phyloP scores from a whole-genome alignment of 2,329 filamentous ascomycete species.

The Clonostachys solani region DNA sequence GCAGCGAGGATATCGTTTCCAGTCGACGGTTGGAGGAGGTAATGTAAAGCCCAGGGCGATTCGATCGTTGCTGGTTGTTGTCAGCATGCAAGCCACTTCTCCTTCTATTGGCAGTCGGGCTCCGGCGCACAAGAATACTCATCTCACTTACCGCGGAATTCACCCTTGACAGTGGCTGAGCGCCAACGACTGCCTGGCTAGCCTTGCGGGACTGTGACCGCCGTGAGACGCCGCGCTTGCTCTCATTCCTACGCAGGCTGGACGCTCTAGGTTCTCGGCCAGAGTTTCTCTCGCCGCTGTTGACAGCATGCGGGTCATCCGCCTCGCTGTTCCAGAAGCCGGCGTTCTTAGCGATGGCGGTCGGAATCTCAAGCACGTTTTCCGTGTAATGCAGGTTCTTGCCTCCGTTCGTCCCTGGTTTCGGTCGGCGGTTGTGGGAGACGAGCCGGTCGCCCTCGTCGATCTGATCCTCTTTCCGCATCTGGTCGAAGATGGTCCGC shows the following conservation, averaged over 20 bases:
- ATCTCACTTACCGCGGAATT: slow-evolving; percentile 37
- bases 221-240: slow-evolving; percentile 41
- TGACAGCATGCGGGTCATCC: slow-evolving; percentile 40
- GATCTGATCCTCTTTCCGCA: slow-evolving; percentile 80
- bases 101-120: slow-evolving; percentile 5
- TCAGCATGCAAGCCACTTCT: slow-evolving; percentile 17
- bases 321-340: slow-evolving; percentile 74
- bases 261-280: slow-evolving; percentile 46
- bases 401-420: slow-evolving; percentile 69
- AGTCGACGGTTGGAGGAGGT: slow-evolving; percentile 51
- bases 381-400: slow-evolving; percentile 92
- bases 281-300: slow-evolving; percentile 35
- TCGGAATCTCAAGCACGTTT: slow-evolving; percentile 73
- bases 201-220: slow-evolving; percentile 56
- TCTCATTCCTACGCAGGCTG: slow-evolving; percentile 45
- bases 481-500: slow-evolving; percentile 83
- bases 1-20: slow-evolving; percentile 65
- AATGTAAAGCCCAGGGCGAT: slow-evolving; percentile 46
- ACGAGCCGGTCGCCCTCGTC: slow-evolving; percentile 91
- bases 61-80: slow-evolving; percentile 24
- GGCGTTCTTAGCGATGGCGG: slow-evolving; percentile 31
- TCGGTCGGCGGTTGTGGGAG: slow-evolving; percentile 72
- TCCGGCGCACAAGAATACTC: background rate
- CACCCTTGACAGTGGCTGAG: slow-evolving; percentile 38
- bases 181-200: slow-evolving; percentile 25